phyloP scores from a whole-genome alignment of 306 rosid species.

The Coriaria nepalensis region DNA sequence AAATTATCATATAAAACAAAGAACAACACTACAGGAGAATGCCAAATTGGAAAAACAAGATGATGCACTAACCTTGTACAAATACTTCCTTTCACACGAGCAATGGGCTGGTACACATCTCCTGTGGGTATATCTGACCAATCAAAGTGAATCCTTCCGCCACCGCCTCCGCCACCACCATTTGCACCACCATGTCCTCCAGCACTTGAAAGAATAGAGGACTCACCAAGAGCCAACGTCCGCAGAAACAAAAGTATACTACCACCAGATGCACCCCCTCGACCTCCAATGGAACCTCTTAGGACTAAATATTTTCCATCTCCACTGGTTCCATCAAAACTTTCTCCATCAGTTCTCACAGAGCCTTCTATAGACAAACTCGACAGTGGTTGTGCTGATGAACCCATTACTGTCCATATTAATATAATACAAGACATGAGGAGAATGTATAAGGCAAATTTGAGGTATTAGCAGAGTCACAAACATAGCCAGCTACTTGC shows the following conservation, averaged over 20 bases:
- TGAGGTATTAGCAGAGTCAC: not conserved
- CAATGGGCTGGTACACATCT: slow-evolving; percentile 92
- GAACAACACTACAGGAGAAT: not conserved
- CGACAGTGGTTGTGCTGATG: slow-evolving; percentile 74
- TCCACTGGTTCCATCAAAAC: slow-evolving; percentile 28
- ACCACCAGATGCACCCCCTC: slow-evolving; percentile 99
- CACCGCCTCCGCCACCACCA: slow-evolving; percentile 94
- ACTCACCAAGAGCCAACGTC: slow-evolving; percentile 40
- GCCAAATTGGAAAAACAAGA: slow-evolving; percentile 4
- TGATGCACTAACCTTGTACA: slow-evolving; percentile 37
- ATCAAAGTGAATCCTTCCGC: slow-evolving; percentile 95
- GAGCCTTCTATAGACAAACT: slow-evolving; percentile 69
- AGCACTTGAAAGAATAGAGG: slow-evolving; percentile 69
- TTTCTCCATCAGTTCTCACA: slow-evolving; percentile 66
- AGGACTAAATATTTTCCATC: slow-evolving; percentile 13
- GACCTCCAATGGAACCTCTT: slow-evolving; percentile 40
- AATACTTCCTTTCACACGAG: slow-evolving; percentile 64
- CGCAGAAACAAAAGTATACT: slow-evolving; percentile 70
- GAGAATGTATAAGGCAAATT: slow-evolving; percentile 1
- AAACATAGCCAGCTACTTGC: too few species aligned
- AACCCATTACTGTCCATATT: slow-evolving; percentile 67
- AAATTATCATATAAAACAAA: too few species aligned
- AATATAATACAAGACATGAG: slow-evolving; percentile 8
- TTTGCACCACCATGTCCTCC: slow-evolving; percentile 63
- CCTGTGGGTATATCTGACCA: slow-evolving; percentile 94